Conservation (phyloP, 257 asterid species). For the Petunia axillaris region DNA sequence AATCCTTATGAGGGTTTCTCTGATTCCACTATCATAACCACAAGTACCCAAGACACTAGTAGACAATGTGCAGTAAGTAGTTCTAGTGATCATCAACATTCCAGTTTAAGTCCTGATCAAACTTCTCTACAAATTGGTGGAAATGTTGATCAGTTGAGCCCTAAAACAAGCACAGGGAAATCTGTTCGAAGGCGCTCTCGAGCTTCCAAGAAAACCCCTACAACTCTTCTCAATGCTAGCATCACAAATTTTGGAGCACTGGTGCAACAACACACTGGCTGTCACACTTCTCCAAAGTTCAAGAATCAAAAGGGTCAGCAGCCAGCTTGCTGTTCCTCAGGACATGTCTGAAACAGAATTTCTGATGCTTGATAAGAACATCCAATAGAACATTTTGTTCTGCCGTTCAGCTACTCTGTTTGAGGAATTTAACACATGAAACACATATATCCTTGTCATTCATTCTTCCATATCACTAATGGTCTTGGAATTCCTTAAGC, state of each 20-base stretch:
- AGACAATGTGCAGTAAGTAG: too few relatives aligned
- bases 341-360: too few relatives aligned
- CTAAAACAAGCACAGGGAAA: conserved; percentile 31
- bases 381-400: too few relatives aligned
- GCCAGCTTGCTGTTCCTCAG: too few relatives aligned
- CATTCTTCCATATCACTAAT: too few relatives aligned
- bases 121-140: neutral
- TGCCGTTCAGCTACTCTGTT: too few relatives aligned
- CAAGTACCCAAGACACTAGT: neutral
- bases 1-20: conserved; percentile 25
- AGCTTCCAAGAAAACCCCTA: conserved; percentile 39
- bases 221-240: conserved; percentile 58
- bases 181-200: conserved; percentile 43
- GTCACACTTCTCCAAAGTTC: neutral
- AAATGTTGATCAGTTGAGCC: conserved; percentile 19
- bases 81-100: too few relatives aligned
- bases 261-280: conserved; percentile 68
- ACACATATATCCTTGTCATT: too few relatives aligned
- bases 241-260: conserved; percentile 52
- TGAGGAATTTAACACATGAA: too few relatives aligned
- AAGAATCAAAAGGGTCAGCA: too few relatives aligned
- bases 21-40: neutral
- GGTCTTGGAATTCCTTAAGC: too few relatives aligned
- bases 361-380: too few relatives aligned
- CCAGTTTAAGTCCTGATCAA: conserved; percentile 21